Evolutionary conservation across 2,329 filamentous ascomycete genomes (phyloP), one percentile per base, ranked within the genome.

Genomic region (Nectriaceae sp.): DNA sequence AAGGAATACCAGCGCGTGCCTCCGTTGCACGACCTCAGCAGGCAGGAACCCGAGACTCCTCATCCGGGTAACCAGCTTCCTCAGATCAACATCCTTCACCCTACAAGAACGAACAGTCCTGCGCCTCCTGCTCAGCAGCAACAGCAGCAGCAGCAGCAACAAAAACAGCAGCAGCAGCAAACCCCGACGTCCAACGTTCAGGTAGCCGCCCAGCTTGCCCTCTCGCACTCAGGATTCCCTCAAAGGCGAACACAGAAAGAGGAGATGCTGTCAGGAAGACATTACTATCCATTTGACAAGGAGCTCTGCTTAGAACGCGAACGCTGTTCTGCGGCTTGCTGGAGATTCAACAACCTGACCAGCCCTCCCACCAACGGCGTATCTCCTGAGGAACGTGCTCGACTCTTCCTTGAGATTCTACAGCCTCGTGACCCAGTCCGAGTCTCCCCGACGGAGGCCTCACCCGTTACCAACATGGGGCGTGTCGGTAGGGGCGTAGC

Each of bases 231-330:
- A 6, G 77, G 79, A 51, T 79, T 76, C 49, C 70, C 74, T 2
- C 60, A 63, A 37, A 61, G 67, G 60, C 72, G 78, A 51, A 87
- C 85, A 2, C 90, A 96, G 65, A 94, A 94, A 69, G 88, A 95
- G 51, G 90, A 94, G 66, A 97, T 97, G 93, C 74, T 96, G 15
- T 78, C 78, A 24, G 89, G 89, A 11, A 80, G 88, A 35, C 79
- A 83, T n/a, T 97, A 90, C 69, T 85, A 85, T 52, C 89, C 89
- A 5, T 92, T 87, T 54, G 85, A 90, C 64, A 81, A 84, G 51
- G 86, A 90, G 61, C 79, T 99, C 4, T 80, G 89, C 13, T 78
- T 89, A 18, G 92, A 97, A 62, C 87, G 93, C n/a, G 85, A 94
- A 64, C 81, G 87, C 46, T 97, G 93, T 71, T 87, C 84, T 54